These are phyloP conservation scores for Nicotiana tomentosiformis DNA, from an alignment of 257 asterid genomes.

Conservation along the genomic window DNA sequence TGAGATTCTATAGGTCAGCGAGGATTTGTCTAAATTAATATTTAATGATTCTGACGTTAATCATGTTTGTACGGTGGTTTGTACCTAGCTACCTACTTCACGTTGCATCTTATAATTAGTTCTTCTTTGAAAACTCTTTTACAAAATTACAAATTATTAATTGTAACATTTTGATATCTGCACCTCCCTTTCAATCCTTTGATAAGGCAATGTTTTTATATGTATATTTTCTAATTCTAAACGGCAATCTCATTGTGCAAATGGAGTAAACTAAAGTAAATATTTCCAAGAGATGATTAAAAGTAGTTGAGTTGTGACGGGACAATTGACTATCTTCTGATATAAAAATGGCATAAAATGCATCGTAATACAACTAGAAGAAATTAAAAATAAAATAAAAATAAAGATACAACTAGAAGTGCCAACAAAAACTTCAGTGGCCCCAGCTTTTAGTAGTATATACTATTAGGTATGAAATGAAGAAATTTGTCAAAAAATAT, in stretches of 20 bases:
- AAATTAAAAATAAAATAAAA: too few relatives aligned
- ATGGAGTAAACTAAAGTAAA: not conserved
- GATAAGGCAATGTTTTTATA: not conserved
- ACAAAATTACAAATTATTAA: not conserved
- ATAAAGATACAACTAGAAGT: not conserved
- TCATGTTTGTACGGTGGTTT: not conserved
- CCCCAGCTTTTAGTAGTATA: not conserved
- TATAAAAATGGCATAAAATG: too few relatives aligned
- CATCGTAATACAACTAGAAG: too few relatives aligned
- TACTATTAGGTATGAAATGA: not conserved
- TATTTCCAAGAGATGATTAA: not conserved
- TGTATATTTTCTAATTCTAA: not conserved
- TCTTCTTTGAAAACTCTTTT: not conserved
- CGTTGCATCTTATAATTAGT: not conserved
- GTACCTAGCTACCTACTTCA: not conserved
- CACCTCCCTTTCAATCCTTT: not conserved
- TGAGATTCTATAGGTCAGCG: not conserved
- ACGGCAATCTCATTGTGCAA: not conserved
- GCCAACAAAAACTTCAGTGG: not conserved
- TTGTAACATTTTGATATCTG: not conserved
- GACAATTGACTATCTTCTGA: not conserved
- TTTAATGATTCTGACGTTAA: not conserved
- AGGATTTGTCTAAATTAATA: not conserved
- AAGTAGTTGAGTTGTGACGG: not conserved
- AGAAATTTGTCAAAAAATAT: not conserved